Percentiles rank a stretch among this genome's conserved stretches.
These are phyloP conservation scores for Nakaseomyces bracarensis DNA, from an alignment of 1,139 yeast genomes.

Conservation along the genomic window DNA sequence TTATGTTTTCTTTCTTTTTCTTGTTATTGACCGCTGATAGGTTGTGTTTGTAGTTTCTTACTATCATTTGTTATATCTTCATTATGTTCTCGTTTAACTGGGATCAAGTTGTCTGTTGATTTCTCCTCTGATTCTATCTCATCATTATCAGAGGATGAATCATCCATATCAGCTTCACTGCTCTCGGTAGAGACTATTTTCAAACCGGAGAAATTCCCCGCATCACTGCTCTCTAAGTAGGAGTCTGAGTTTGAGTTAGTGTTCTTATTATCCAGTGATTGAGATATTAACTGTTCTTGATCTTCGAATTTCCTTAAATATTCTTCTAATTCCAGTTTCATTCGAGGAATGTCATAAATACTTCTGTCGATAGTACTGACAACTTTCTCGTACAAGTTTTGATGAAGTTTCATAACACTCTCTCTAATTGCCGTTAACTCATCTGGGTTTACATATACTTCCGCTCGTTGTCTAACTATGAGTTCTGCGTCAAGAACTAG, in stretches of 20 bases:
- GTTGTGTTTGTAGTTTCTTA: background rate
- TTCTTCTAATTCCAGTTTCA: slow-evolving; percentile 1
- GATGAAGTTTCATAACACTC: slow-evolving; percentile 19
- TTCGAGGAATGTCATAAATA: background rate
- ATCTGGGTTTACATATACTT: slow-evolving; percentile 19
- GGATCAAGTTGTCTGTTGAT: too few species aligned
- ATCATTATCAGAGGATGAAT: background rate
- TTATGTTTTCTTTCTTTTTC: too few species aligned
- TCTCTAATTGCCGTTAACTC: slow-evolving; percentile 20
- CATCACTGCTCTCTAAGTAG: background rate
- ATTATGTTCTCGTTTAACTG: background rate
- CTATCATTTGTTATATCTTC: background rate
- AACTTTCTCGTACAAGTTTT: slow-evolving; percentile 19
- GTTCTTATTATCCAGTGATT: too few species aligned
- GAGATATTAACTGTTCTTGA: too few species aligned
- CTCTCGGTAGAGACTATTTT: too few species aligned
- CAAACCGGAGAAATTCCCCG: too few species aligned
- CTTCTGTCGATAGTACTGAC: slow-evolving; percentile 12
- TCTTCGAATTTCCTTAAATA: slow-evolving; percentile 2
- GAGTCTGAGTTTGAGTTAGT: background rate
- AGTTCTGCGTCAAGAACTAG: slow-evolving; percentile 55
- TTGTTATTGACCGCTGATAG: background rate
- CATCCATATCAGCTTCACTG: background rate
- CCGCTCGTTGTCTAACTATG: slow-evolving; percentile 45
- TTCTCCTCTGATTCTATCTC: background rate